A percentile compares a stretch with the other conserved stretches of the same genome.
Conservation (phyloP, 495 filamentous ascomycete genomes). For the Penicillium flavigenum region DNA sequence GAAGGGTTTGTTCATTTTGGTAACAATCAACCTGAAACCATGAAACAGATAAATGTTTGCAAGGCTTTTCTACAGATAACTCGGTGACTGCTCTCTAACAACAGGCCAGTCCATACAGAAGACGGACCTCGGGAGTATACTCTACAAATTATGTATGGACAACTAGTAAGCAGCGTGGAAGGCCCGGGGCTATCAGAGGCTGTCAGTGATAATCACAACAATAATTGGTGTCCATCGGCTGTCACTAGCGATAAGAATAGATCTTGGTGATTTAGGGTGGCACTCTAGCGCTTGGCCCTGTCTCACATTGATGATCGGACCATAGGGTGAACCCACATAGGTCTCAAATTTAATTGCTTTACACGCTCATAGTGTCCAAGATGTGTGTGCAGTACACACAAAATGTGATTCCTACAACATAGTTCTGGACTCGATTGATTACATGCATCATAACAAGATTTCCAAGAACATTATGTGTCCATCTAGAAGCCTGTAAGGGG, state of each 20-base stretch:
- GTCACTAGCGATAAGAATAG: conserved; percentile 3
- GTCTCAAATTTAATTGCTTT: neutral
- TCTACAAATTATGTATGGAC: neutral
- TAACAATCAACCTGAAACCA: conserved; percentile 10
- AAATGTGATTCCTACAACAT: neutral
- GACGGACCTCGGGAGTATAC: neutral
- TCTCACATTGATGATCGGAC: conserved; percentile 14
- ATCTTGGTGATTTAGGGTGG: conserved; percentile 3
- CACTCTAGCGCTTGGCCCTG: conserved; percentile 4
- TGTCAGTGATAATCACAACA: conserved; percentile 2
- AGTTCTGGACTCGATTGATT: neutral
- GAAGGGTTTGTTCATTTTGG: neutral
- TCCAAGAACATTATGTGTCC: conserved; percentile 9
- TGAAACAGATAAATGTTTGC: neutral
- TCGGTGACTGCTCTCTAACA: neutral
- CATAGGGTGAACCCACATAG: neutral
- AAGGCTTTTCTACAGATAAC: neutral
- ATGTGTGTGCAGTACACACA: neutral
- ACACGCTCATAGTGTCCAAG: neutral
- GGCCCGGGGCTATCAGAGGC: neutral
- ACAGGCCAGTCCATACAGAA: neutral
- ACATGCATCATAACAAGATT: neutral
- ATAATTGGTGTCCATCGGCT: conserved; percentile 1
- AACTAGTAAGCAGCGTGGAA: neutral
- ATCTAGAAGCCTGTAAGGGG: conserved; percentile 9